Base-by-base conservation (phyloP, 176 grass and related monocot genomes). In the Ampelocalamus luodianensis region DNA sequence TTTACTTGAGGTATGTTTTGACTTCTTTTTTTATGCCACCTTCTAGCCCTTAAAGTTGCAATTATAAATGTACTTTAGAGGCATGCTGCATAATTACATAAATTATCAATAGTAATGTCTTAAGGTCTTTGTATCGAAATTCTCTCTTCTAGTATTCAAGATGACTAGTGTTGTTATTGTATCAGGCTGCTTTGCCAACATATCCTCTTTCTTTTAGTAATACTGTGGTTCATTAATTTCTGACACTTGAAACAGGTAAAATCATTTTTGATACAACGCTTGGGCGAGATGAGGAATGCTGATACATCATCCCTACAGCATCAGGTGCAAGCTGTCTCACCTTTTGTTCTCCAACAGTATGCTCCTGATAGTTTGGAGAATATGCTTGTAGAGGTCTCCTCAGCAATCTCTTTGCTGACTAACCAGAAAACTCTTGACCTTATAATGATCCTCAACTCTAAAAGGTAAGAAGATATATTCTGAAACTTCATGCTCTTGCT, bases 381-480 rank as follows among this genome's bases (percentile, higher is more conserved):
- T 40, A 95, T 98, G 88, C 87, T 95, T 83, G 78, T 54, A 22
- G 86, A 91, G 67, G 42, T 98, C 23, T 96, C 93, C 17, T 85
- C 76, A 54, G 91, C 91, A 59, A 94, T 98, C 71, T 96, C 83
- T 69, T 77, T 91, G 56, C 89, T 98, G 49, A 98, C 91, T 83
- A 93, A 95, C 76, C 83, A 87, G 55, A 98, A 98, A 90, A 98
- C 91, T 64, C 90, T 94, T 68, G 96, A 98, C 72, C 85, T 94
- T 74, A 96, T 96, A 83, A 98, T 98, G 96, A 95, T 94, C 83
- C 87, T 98, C 60, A 98, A 98, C 50, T 96, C 93, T 85, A 96
- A 92, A 80, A 92, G 96, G 96, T 95, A 81, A 79, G 72, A 80
- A 27, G n/a, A 55, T 46, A 54, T 72, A 70, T 18, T 62, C 26